Evolutionary conservation across 148 eudicot species (phyloP).

Genomic region (Spergularia marina): DNA sequence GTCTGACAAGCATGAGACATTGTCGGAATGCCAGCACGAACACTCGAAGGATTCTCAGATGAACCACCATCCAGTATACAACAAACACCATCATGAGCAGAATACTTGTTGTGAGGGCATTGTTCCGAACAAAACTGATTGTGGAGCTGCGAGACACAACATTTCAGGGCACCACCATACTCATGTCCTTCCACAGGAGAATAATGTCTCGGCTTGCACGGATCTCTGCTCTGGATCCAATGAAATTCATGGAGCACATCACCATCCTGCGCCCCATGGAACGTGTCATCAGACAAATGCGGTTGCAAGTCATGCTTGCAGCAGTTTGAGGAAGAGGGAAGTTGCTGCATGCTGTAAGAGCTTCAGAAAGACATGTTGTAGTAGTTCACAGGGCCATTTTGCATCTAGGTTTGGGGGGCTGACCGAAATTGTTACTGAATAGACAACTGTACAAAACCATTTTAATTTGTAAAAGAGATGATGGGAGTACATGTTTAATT

Average conservation of each 20-base stretch:
- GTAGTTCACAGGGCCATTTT: conserved; percentile 29
- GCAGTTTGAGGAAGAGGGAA: conserved; percentile 40
- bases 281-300: conserved; percentile 16
- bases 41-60: not conserved
- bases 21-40: too few species aligned
- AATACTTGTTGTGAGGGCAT: too few species aligned
- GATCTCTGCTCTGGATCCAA: conserved; percentile 11
- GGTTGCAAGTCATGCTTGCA: conserved; percentile 27
- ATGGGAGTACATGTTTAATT: not conserved
- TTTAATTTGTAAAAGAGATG: conserved; percentile 6
- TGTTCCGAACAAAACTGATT: too few species aligned
- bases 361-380: conserved; percentile 55
- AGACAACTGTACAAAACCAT: not conserved
- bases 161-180: not conserved
- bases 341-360: conserved; percentile 52
- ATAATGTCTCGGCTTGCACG: not conserved
- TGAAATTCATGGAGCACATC: conserved; percentile 11
- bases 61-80: too few species aligned
- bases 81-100: too few species aligned
- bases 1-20: not conserved
- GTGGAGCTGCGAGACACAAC: too few species aligned
- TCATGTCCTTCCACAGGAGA: not conserved
- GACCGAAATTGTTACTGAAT: conserved; percentile 68
- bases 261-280: conserved; percentile 8
- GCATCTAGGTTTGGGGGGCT: conserved; percentile 43